phyloP scores from a whole-genome alignment of 225 moss, liverwort and hornwort genomes.

The Straminergon stramineum region DNA sequence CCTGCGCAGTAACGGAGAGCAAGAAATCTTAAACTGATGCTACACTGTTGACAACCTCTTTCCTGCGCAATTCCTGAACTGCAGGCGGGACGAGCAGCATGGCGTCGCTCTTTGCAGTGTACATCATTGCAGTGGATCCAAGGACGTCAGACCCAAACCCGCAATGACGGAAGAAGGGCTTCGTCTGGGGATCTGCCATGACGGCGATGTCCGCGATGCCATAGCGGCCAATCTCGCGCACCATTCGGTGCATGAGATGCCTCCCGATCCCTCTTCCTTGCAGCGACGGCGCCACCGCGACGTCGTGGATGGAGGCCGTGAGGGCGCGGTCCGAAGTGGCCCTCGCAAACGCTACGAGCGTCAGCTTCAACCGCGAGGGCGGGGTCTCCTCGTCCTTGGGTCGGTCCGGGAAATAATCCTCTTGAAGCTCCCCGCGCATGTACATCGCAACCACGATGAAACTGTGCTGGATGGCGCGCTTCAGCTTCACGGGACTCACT shows the following conservation, averaged over 20 bases:
- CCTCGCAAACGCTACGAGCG: slow-evolving; percentile 77
- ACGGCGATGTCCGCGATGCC: slow-evolving; percentile 83
- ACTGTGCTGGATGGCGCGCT: slow-evolving; percentile 71
- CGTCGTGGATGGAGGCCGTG: slow-evolving; percentile 89
- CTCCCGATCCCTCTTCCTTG: slow-evolving; percentile 71
- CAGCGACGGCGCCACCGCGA: slow-evolving; percentile 78
- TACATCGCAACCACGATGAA: slow-evolving; percentile 68
- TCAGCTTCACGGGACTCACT: slow-evolving; percentile 63
- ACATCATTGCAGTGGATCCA: slow-evolving; percentile 86
- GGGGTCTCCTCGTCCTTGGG: background rate
- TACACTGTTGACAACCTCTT: slow-evolving; percentile 4
- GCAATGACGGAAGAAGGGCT: slow-evolving; percentile 65
- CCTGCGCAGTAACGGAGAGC: background rate
- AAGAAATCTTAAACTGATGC: slow-evolving; percentile 6
- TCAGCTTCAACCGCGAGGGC: slow-evolving; percentile 7
- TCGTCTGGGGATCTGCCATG: slow-evolving; percentile 36
- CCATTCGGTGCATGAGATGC: slow-evolving; percentile 58
- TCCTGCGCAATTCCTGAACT: slow-evolving; percentile 9
- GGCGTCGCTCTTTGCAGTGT: slow-evolving; percentile 25
- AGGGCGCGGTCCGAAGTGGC: slow-evolving; percentile 72
- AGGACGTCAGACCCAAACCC: slow-evolving; percentile 72
- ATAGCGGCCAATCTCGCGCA: slow-evolving; percentile 54
- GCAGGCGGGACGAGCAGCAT: slow-evolving; percentile 1
- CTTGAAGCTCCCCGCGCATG: slow-evolving; percentile 26
- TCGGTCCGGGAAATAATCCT: slow-evolving; percentile 38